phyloP scores from a whole-genome alignment of 2,329 filamentous ascomycete species.

The Fusarium liriodendri region DNA sequence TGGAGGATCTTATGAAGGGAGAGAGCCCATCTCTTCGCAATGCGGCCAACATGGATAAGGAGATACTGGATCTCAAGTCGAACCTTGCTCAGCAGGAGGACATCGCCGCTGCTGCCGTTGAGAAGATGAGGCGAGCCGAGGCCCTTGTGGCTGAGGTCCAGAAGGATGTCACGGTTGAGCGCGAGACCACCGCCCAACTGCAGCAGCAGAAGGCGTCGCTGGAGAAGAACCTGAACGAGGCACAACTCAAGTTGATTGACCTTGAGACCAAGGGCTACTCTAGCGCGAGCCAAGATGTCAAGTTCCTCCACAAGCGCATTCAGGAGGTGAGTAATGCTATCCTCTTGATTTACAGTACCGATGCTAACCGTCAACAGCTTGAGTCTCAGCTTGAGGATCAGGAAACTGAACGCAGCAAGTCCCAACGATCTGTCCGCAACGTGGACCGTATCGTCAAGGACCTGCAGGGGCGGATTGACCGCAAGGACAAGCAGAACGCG shows the following conservation, averaged over 20 bases:
- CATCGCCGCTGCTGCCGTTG: conserved; percentile 88
- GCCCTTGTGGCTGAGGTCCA: conserved; percentile 89
- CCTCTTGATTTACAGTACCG: neutral
- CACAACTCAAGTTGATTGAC: conserved; percentile 90
- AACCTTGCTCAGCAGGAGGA: conserved; percentile 93
- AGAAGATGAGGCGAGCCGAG: conserved; percentile 97
- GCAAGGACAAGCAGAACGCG: conserved; percentile 87
- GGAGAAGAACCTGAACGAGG: conserved; percentile 90
- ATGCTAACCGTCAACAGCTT: conserved; percentile 66
- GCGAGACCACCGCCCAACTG: conserved; percentile 82
- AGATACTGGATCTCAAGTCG: conserved; percentile 90
- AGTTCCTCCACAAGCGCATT: conserved; percentile 92
- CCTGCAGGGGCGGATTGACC: conserved; percentile 89
- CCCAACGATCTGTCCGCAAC: conserved; percentile 88
- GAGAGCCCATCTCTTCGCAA: conserved; percentile 90
- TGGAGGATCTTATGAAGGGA: conserved; percentile 88
- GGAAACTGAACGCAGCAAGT: conserved; percentile 80
- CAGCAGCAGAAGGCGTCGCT: conserved; percentile 91
- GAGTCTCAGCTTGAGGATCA: conserved; percentile 88
- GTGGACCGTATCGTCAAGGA: conserved; percentile 95
- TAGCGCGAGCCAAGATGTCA: conserved; percentile 91
- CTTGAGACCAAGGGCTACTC: conserved; percentile 98
- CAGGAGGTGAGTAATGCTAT: conserved; percentile 80
- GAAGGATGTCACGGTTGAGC: conserved; percentile 88
- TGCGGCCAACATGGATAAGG: conserved; percentile 87